These are phyloP conservation scores for Aspergillus bombycis DNA, from an alignment of 2,329 filamentous ascomycete genomes.

Conservation along the genomic window DNA sequence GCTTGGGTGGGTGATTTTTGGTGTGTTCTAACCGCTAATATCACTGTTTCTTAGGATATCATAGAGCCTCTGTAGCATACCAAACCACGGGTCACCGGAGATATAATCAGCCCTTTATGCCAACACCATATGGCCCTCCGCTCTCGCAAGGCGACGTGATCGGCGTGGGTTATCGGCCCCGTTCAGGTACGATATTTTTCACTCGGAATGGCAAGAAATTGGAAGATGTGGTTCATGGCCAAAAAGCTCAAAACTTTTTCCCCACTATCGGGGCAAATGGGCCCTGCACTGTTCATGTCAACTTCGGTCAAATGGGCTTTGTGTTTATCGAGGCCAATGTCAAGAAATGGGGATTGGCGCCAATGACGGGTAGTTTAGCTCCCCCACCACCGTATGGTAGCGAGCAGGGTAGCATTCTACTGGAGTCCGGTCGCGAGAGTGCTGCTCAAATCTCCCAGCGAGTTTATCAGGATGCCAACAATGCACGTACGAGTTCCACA, in stretches of 20 bases:
- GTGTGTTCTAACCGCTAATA: slow-evolving; percentile 15
- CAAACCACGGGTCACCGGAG: slow-evolving; percentile 83
- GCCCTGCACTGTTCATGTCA: slow-evolving; percentile 89
- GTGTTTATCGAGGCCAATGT: slow-evolving; percentile 99
- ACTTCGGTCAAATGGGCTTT: slow-evolving; percentile 96
- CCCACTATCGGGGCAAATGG: slow-evolving; percentile 96
- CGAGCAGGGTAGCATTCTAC: slow-evolving; percentile 92
- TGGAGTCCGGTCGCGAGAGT: slow-evolving; percentile 76
- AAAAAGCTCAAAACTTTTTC: slow-evolving; percentile 97
- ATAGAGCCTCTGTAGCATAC: slow-evolving; percentile 92
- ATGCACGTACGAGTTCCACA: slow-evolving; percentile 77
- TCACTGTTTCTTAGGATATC: slow-evolving; percentile 65
- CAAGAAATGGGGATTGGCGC: slow-evolving; percentile 98
- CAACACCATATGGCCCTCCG: slow-evolving; percentile 77
- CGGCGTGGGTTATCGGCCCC: slow-evolving; percentile 90
- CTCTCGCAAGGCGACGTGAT: slow-evolving; percentile 94
- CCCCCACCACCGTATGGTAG: slow-evolving; percentile 96
- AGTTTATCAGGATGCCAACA: slow-evolving; percentile 59
- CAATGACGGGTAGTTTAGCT: slow-evolving; percentile 91
- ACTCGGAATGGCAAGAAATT: slow-evolving; percentile 97
- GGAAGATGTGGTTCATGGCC: slow-evolving; percentile 88
- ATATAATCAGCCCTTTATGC: slow-evolving; percentile 87
- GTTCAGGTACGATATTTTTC: slow-evolving; percentile 95
- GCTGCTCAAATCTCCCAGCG: slow-evolving; percentile 42
- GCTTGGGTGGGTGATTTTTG: not conserved